Evolutionary conservation across 345 rosid genomes (phyloP).

Genomic region (Eucalyptus sideroxylon): DNA sequence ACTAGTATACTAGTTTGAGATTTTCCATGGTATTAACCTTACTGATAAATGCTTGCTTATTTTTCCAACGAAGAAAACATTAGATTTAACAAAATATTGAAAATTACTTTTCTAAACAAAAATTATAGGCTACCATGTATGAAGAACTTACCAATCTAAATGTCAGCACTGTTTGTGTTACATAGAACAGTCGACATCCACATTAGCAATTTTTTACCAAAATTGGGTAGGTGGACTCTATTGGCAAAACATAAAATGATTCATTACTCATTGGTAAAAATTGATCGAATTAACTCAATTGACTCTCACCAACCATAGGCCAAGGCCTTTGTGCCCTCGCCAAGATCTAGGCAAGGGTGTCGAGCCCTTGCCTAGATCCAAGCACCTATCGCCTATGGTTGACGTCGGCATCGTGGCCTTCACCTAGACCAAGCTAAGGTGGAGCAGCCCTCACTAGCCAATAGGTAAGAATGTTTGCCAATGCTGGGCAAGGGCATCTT

Average conservation of each 20-base stretch:
- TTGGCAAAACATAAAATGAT: fast-evolving
- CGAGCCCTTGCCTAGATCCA: too few species aligned
- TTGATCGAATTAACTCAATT: too few species aligned
- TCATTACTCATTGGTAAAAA: too few species aligned
- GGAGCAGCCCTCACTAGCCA: fast-evolving
- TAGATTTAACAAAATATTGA: not conserved
- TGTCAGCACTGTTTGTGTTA: fast-evolving
- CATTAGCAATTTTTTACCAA: fast-evolving
- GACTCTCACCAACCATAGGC: fast-evolving
- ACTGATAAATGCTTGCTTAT: not conserved
- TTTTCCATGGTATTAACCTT: too few species aligned
- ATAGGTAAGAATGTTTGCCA: too few species aligned
- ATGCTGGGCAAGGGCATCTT: fast-evolving
- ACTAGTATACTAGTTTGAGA: fast-evolving
- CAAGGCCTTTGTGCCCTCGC: fast-evolving
- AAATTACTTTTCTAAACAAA: not conserved
- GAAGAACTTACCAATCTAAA: too few species aligned
- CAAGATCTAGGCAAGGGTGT: too few species aligned
- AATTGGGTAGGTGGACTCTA: too few species aligned
- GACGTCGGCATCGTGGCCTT: fast-evolving
- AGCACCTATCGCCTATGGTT: too few species aligned
- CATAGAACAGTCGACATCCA: too few species aligned
- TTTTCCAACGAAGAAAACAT: not conserved
- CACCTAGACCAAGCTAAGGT: too few species aligned
- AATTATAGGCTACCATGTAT: too few species aligned